Conservation (phyloP, 768 basidiomycete species). For the Pulveroboletus sp. region DNA sequence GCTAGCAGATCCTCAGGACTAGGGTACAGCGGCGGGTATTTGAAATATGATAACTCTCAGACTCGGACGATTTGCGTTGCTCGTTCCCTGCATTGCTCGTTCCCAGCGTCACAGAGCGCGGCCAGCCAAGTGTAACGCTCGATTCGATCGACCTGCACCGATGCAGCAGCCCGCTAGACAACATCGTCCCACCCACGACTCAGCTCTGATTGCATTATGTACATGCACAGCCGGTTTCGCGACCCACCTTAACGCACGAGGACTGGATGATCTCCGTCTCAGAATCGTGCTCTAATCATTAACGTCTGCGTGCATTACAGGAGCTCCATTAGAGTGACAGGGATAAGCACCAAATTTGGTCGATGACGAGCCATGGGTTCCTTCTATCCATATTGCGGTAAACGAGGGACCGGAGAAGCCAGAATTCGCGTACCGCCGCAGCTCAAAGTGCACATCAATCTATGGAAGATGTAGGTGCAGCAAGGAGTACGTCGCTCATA, state of each 20-base stretch:
- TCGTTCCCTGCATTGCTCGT: neutral
- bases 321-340: conserved; percentile 6
- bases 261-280: conserved; percentile 22
- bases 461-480: conserved; percentile 14
- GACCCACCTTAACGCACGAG: conserved; percentile 31
- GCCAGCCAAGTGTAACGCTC: neutral
- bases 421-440: conserved; percentile 1
- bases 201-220: conserved; percentile 14
- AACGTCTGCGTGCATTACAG: conserved; percentile 6
- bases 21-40: conserved; percentile 14
- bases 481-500: conserved; percentile 4
- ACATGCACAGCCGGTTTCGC: conserved; percentile 5
- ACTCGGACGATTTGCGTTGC: neutral
- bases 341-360: conserved; percentile 7
- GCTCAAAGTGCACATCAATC: conserved; percentile 9
- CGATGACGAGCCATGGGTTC: conserved; percentile 3
- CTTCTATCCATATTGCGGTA: conserved; percentile 19
- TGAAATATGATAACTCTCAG: conserved; percentile 28
- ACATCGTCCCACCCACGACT: neutral
- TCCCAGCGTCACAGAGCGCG: neutral
- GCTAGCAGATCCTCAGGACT: conserved; percentile 16
- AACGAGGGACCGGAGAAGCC: conserved; percentile 5
- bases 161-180: neutral
- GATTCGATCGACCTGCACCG: neutral
- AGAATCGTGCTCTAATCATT: conserved; percentile 12